Conservation (phyloP, 1,284 basidiomycete species). For the Tilletia walkeri region DNA sequence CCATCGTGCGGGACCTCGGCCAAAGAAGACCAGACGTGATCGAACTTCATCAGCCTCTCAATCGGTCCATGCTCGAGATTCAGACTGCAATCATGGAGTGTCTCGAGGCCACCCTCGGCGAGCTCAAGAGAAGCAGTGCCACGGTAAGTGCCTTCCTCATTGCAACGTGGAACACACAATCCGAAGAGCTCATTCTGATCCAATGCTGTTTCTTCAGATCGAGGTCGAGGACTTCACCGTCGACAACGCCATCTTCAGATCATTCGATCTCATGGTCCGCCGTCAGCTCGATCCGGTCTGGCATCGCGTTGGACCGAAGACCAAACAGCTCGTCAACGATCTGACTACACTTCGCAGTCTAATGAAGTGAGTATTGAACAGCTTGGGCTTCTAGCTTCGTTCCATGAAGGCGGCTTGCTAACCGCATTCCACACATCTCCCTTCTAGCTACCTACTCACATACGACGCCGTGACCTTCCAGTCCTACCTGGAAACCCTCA, state of each 20-base stretch:
- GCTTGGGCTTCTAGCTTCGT: not conserved
- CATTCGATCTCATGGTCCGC: conserved; percentile 86
- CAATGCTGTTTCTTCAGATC: conserved; percentile 62
- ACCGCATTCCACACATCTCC: not conserved
- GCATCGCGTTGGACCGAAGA: conserved; percentile 90
- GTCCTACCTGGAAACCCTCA: conserved; percentile 83
- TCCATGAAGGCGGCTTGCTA: not conserved
- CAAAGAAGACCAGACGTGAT: conserved; percentile 76
- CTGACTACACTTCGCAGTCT: conserved; percentile 80
- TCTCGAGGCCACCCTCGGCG: conserved; percentile 84
- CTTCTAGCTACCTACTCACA: conserved; percentile 73
- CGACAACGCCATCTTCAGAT: conserved; percentile 89
- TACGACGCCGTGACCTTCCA: conserved; percentile 91
- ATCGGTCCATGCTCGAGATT: conserved; percentile 81
- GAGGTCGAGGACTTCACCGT: conserved; percentile 91
- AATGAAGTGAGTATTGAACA: conserved; percentile 65
- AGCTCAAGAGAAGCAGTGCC: conserved; percentile 84
- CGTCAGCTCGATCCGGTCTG: conserved; percentile 88
- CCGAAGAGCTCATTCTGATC: too few relatives aligned
- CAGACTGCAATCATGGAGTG: conserved; percentile 91
- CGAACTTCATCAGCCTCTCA: conserved; percentile 83
- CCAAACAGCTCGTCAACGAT: conserved; percentile 86
- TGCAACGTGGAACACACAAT: not conserved
- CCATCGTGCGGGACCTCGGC: conserved; percentile 42
- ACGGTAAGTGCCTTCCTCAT: conserved; percentile 61